Evolutionary conservation across 2,329 filamentous ascomycete genomes (phyloP).

Genomic region (Fusarium armeniacum): DNA sequence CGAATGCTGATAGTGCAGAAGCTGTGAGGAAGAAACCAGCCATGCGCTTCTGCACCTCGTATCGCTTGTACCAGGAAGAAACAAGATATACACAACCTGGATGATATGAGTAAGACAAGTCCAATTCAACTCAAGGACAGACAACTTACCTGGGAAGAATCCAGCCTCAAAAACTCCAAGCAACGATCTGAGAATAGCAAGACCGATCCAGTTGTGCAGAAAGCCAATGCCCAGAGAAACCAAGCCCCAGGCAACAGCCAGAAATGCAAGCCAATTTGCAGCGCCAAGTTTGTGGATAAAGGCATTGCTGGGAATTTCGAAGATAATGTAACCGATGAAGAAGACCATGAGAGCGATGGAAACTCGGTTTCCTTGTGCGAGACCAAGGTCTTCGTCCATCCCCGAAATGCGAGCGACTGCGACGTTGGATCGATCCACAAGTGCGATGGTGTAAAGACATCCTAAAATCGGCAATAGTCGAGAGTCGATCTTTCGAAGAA

Average conservation of each 20-base stretch:
- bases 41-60: conserved; percentile 35
- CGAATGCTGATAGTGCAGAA: conserved; percentile 25
- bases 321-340: conserved; percentile 38
- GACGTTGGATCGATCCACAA: conserved; percentile 36
- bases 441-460: conserved; percentile 37
- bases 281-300: conserved; percentile 39
- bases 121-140: rapidly evolving
- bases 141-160: conserved; percentile 26
- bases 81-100: conserved; percentile 36
- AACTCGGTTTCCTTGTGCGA: conserved; percentile 14
- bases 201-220: conserved; percentile 19
- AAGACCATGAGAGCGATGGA: conserved; percentile 38
- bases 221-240: conserved; percentile 37
- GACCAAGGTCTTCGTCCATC: conserved; percentile 33
- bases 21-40: conserved; percentile 32
- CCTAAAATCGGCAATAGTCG: conserved; percentile 33
- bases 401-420: conserved; percentile 38
- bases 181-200: conserved; percentile 22
- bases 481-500: conserved; percentile 28
- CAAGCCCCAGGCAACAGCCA: conserved; percentile 25
- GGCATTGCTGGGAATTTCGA: conserved; percentile 35
- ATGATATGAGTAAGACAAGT: not conserved
- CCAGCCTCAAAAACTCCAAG: conserved; percentile 38
- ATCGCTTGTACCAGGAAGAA: conserved; percentile 31
- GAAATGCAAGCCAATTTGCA: conserved; percentile 38